A percentile compares a stretch with the other conserved stretches of the same genome.
phyloP scores from a whole-genome alignment of 169 alveolate genomes.

The Eimeria sp. region DNA sequence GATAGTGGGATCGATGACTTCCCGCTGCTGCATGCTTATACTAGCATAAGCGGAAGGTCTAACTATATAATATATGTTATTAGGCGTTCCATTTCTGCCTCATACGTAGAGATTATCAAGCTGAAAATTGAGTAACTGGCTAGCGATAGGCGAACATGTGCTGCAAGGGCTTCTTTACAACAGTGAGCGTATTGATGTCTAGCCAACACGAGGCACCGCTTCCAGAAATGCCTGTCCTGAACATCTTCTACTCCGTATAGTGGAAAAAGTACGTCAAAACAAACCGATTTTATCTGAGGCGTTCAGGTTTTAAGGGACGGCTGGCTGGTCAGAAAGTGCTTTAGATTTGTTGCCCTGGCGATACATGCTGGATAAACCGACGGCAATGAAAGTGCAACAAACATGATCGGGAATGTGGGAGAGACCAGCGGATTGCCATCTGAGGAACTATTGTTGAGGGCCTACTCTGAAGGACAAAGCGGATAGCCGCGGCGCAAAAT shows the following conservation, averaged over 20 bases:
- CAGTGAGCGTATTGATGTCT: neutral
- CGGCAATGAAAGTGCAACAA: no score
- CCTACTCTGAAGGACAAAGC: slow-evolving; percentile 4
- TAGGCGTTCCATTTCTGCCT: neutral
- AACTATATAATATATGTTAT: no score
- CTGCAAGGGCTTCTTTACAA: neutral
- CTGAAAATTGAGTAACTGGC: neutral
- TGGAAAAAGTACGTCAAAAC: neutral
- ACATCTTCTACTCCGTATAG: neutral
- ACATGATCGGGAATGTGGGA: neutral
- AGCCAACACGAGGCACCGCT: neutral
- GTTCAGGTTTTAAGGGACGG: neutral
- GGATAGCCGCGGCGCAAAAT: neutral
- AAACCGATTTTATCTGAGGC: neutral
- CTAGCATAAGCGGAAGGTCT: no score
- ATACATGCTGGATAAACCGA: neutral
- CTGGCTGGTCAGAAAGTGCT: neutral
- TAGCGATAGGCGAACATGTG: neutral
- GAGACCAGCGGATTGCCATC: neutral
- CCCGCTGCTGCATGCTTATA: neutral
- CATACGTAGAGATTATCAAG: neutral
- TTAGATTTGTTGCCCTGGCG: neutral
- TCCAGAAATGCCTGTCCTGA: neutral
- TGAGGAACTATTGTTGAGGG: neutral
- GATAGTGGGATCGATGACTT: neutral